phyloP scores from a whole-genome alignment of 73 alveolate genomes.

The Paramecium tetraurelia region DNA sequence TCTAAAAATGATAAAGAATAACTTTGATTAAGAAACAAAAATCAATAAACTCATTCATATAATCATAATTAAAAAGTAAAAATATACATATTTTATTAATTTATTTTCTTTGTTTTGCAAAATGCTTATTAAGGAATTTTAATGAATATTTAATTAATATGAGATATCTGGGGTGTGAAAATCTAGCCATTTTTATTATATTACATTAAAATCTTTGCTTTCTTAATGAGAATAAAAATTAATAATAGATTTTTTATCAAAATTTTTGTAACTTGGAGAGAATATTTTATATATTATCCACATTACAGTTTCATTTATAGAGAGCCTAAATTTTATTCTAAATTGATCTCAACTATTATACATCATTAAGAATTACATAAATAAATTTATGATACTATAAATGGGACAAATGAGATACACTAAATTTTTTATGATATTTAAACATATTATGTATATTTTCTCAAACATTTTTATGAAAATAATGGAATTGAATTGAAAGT shows the following conservation, averaged over 20 bases:
- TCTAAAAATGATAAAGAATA: too few relatives aligned
- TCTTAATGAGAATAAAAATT: too few relatives aligned
- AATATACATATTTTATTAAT: too few relatives aligned
- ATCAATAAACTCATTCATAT: too few relatives aligned
- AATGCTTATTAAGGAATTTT: too few relatives aligned
- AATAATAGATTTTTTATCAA: background rate
- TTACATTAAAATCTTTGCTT: too few relatives aligned
- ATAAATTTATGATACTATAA: background rate
- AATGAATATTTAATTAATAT: too few relatives aligned
- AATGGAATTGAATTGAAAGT: background rate
- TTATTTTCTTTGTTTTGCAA: too few relatives aligned
- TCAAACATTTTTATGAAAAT: background rate
- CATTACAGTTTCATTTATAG: background rate
- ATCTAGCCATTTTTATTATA: too few relatives aligned
- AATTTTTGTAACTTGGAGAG: background rate
- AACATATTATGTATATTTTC: background rate
- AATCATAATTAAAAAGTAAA: too few relatives aligned
- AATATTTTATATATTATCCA: background rate
- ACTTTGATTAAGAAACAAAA: background rate
- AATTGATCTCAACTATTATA: background rate
- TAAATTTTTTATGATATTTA: background rate
- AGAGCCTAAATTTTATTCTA: background rate
- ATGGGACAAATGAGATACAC: background rate
- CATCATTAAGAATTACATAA: background rate
- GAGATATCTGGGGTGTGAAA: background rate